phyloP scores from a whole-genome alignment of 106 monocot genomes.

The Cymbidium sinense region DNA sequence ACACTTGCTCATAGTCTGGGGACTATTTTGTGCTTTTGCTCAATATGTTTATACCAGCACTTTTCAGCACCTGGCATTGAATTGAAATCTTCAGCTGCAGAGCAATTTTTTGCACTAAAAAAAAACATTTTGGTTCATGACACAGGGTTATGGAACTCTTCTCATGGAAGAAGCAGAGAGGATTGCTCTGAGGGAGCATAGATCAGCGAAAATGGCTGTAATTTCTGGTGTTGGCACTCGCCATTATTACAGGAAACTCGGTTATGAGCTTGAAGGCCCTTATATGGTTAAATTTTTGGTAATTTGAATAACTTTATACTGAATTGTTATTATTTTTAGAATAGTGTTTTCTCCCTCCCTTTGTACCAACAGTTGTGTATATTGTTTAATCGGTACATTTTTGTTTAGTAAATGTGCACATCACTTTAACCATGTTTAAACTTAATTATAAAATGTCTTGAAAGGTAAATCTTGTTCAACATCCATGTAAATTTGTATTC shows the following conservation, averaged over 20 bases:
- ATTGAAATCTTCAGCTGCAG: background rate
- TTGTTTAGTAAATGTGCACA: too few species aligned
- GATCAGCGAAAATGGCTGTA: constrained; percentile 79
- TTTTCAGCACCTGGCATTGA: too few species aligned
- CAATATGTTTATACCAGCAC: too few species aligned
- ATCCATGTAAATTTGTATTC: too few species aligned
- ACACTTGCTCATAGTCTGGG: too few species aligned
- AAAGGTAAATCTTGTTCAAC: too few species aligned
- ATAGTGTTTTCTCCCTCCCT: background rate
- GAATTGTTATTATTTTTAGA: background rate
- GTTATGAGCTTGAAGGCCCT: constrained; percentile 98
- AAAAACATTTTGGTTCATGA: background rate
- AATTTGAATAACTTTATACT: background rate
- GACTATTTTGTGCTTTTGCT: too few species aligned
- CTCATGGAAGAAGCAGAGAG: constrained; percentile 98
- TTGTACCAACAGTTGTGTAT: background rate
- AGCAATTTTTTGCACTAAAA: background rate
- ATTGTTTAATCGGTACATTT: background rate
- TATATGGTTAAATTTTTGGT: constrained; percentile 80
- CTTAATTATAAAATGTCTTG: too few species aligned
- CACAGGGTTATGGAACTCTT: constrained; percentile 91
- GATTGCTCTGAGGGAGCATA: constrained; percentile 77
- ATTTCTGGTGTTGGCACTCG: constrained; percentile 98
- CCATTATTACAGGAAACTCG: constrained; percentile 91
- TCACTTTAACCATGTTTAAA: too few species aligned